Base-by-base conservation (phyloP, 2,329 filamentous ascomycete genomes). In the Monosporascus sp. region DNA sequence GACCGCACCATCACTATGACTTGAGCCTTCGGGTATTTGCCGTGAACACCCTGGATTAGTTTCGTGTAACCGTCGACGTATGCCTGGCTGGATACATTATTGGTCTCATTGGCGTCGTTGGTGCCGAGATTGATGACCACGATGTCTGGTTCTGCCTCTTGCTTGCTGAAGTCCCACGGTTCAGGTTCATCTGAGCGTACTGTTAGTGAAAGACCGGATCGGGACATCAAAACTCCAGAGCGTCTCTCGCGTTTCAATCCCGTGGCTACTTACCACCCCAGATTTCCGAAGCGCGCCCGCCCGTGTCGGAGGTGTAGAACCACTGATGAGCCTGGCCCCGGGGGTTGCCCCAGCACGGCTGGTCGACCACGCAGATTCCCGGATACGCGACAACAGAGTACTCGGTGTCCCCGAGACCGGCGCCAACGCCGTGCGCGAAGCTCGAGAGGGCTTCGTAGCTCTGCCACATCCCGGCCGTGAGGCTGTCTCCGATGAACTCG, bases 301-400 rank as follows among this genome's bases (percentile, higher is more conserved):
- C 75, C 0, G 77, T 81, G 59, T 84, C 81, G 0, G 75, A 76
- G 0, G 79, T 78, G 48, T 77, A 78, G 58, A 78, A 79, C 79
- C 79, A 84, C 64, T 83, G 81, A 59, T 80, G 77, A 25, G 71
- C 70, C 60, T 77, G 75, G 17, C 78, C 78, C 38, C 72, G 68
- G 6, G 70, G 69, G 43, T 76, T 76, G 4, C 78, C 79, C 68
- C 76, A 84, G 65, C 81, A 85, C 48, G 77, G 61, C 51, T 79
- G 72, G 58, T 84, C 80, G 17, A 73, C 70, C 2, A 81, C 70
- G 58, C 81, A 84, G 48, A 82, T 81, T 5, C 81, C 81, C 0
- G 81, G 80, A 53, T 81, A 82, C 0, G 78, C 79, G 1, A 79
- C 82, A 43, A 85, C 74, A 18, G 73, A 75, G 60, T 79, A 83